Percentiles rank a stretch among this genome's conserved stretches.
phyloP scores from a whole-genome alignment of 345 rosid genomes.

The Citrus sp. region DNA sequence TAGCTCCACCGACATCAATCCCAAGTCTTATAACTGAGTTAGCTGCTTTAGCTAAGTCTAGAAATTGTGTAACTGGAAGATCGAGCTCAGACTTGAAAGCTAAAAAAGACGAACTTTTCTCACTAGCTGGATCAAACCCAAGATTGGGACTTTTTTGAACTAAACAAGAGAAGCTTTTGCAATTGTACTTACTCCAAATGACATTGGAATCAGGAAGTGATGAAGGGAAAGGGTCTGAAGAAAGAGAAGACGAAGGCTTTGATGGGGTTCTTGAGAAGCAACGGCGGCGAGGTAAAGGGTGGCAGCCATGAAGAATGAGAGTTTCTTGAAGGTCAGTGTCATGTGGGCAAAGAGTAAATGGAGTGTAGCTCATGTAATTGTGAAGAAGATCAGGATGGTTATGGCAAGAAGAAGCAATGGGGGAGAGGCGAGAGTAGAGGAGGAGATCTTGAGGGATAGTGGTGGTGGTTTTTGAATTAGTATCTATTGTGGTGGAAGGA shows the following conservation, averaged over 20 bases:
- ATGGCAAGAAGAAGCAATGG: conserved; percentile 89
- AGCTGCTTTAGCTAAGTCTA: conserved; percentile 61
- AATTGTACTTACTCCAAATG: conserved; percentile 67
- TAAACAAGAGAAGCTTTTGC: conserved; percentile 75
- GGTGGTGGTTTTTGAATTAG: conserved; percentile 22
- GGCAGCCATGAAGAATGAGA: conserved; percentile 91
- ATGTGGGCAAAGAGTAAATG: conserved; percentile 75
- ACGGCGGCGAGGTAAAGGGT: conserved; percentile 98
- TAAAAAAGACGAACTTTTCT: conserved; percentile 46
- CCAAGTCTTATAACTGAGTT: conserved; percentile 67
- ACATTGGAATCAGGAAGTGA: conserved; percentile 64
- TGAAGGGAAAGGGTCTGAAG: conserved; percentile 49
- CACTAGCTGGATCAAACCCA: conserved; percentile 58
- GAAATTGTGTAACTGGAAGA: conserved; percentile 80
- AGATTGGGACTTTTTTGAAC: conserved; percentile 41
- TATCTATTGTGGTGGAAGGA: conserved; percentile 28
- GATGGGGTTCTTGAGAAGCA: conserved; percentile 84
- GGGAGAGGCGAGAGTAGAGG: conserved; percentile 68
- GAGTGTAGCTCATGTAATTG: conserved; percentile 76
- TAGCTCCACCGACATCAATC: conserved; percentile 83
- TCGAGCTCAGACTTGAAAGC: conserved; percentile 68
- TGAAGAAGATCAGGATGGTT: conserved; percentile 85
- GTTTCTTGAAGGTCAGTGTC: conserved; percentile 76
- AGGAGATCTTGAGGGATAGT: conserved; percentile 72
- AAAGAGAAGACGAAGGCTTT: conserved; percentile 43